Evolutionary conservation across 1,284 basidiomycete genomes (phyloP).

Genomic region (Pseudozyma thailandica): DNA sequence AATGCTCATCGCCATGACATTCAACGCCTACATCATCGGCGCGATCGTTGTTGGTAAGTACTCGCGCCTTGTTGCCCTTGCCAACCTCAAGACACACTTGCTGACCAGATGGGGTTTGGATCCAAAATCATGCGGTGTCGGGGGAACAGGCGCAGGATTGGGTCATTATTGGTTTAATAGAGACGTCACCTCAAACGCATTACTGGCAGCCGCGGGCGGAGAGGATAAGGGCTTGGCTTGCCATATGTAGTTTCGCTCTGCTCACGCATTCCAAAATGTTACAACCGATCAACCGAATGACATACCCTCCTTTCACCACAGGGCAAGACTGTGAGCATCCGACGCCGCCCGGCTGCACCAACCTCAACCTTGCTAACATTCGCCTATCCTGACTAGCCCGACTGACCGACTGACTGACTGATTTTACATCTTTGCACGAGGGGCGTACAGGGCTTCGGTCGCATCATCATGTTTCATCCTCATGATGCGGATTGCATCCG

Average conservation of each 20-base stretch:
- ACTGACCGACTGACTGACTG: no score
- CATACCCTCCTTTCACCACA: no score
- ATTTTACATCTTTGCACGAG: conserved; percentile 32
- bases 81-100: not conserved
- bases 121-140: no score
- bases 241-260: not conserved
- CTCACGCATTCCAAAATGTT: no score
- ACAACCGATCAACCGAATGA: no score
- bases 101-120: no score
- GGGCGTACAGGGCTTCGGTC: conserved; percentile 16
- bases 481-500: conserved; percentile 22
- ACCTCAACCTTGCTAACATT: no score
- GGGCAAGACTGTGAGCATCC: no score
- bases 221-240: not conserved
- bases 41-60: conserved; percentile 52
- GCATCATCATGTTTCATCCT: conserved; percentile 41
- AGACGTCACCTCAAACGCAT: not conserved
- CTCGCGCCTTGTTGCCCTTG: no score
- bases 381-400: no score
- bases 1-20: conserved; percentile 62
- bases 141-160: conserved; percentile 37
- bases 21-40: conserved; percentile 52
- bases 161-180: conserved; percentile 47
- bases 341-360: no score
- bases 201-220: not conserved